A percentile compares a stretch with the other conserved stretches of the same genome.
phyloP scores from a whole-genome alignment of 495 filamentous ascomycete genomes.

The Bathelium albidoporum region DNA sequence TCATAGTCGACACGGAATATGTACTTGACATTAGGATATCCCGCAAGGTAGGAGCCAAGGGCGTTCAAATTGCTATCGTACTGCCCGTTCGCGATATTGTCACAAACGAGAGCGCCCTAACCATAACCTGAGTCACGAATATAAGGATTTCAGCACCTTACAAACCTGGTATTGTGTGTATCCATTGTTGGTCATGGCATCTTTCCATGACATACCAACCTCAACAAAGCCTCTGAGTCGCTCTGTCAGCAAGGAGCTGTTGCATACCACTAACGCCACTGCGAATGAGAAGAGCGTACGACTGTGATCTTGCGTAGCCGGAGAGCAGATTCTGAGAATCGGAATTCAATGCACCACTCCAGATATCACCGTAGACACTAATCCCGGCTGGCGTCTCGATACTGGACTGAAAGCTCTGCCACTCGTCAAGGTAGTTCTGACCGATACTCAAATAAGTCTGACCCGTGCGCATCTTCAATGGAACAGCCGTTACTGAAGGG shows the following conservation, averaged over 20 bases:
- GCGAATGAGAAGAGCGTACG: not conserved
- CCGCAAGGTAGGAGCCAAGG: not conserved
- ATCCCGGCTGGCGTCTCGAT: not conserved
- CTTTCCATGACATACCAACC: slow-evolving; percentile 1
- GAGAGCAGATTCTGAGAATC: not conserved
- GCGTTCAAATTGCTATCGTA: not conserved
- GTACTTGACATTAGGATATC: not conserved
- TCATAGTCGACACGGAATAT: not conserved
- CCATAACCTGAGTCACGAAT: not conserved
- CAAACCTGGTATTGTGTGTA: not conserved
- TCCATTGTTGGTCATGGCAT: not conserved
- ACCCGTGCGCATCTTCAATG: not conserved
- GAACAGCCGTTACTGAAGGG: too few relatives aligned
- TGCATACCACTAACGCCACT: not conserved
- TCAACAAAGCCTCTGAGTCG: not conserved
- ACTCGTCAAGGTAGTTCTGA: not conserved
- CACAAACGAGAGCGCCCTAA: not conserved
- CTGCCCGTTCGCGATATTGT: not conserved
- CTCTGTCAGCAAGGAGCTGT: not conserved
- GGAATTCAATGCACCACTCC: not conserved
- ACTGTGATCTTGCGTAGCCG: not conserved
- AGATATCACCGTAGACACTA: not conserved
- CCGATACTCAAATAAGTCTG: not conserved
- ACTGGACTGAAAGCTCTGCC: not conserved
- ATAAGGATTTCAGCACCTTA: not conserved